Evolutionary conservation across 768 basidiomycete genomes (phyloP), one percentile per base, ranked within the genome.

Genomic region (Inosperma sp.): DNA sequence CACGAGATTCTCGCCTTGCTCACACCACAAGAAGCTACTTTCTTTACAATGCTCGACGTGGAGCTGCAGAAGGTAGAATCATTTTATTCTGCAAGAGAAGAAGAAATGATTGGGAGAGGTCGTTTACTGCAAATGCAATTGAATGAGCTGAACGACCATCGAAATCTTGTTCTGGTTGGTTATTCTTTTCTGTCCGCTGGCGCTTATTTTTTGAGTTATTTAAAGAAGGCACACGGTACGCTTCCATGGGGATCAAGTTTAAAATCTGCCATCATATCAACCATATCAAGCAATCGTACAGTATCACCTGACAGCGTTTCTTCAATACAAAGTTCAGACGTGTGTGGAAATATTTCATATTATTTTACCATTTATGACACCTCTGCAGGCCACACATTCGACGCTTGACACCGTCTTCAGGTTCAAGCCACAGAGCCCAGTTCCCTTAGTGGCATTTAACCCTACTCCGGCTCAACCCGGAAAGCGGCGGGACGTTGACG

Each of bases 61-160:
- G 85, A 99, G 63, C 72, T 97, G 2, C 81, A 85, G 17, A 96
- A 95, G 65, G 81, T 97, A 10, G 88, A 89, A 52, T 68, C 71
- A 1, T 99, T 99, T 66, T 98, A 90, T 63, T 60, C 78, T 5
- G 81, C 79, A 21, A 77, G 83, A 23, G 93, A 83, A 68, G 74
- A 74, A 39, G 82, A 78, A 68, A 84, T 79, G 81, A 68, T 68
- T 4, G 64, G 62, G 2, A 76, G 74, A 21, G 72, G 73, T 13
- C 61, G 69, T 23, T 40, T 68, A 22, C 67, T 98, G 5, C 76
- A 78, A 51, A 73, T 73, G 34, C 93, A 97, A 62, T 75, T 95
- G 14, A 65, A 76, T 7, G 88, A 92, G 60, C 78, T 96, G 7
- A 74, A 72, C 31, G 81, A 83, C 53, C 91, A 93, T 66, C 71